Percentiles rank a stretch among this genome's conserved stretches.
Evolutionary conservation across 1,139 yeast genomes (phyloP).

Genomic region (Magnusiomyces sp.): DNA sequence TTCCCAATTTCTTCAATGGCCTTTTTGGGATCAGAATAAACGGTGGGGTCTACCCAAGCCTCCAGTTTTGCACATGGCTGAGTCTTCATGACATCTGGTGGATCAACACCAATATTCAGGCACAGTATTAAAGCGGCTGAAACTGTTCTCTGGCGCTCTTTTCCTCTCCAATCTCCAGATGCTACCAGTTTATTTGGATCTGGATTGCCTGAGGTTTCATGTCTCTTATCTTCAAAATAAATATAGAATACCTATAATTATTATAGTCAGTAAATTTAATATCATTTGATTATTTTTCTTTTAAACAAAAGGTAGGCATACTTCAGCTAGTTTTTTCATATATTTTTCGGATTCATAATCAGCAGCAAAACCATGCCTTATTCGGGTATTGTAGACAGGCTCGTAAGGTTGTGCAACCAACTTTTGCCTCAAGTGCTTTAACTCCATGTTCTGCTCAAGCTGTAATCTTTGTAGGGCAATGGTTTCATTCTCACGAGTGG

Average conservation of each 20-base stretch:
- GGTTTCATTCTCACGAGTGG: too few species aligned
- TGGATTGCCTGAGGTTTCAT: constrained; percentile 84
- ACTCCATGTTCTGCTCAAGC: too few species aligned
- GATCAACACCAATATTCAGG: constrained; percentile 89
- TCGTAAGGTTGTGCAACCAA: background rate
- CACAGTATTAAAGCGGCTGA: constrained; percentile 89
- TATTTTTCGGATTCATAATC: constrained; percentile 56
- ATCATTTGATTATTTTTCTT: background rate
- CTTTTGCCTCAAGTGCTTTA: too few species aligned
- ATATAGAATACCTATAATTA: constrained; percentile 52
- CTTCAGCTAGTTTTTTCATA: constrained; percentile 52
- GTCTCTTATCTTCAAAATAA: constrained; percentile 83
- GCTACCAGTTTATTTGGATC: constrained; percentile 43
- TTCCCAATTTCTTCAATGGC: constrained; percentile 91
- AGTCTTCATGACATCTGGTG: constrained; percentile 91
- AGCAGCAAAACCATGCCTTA: constrained; percentile 73
- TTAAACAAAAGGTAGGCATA: constrained; percentile 13
- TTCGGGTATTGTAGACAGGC: constrained; percentile 22
- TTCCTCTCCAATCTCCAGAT: constrained; percentile 85
- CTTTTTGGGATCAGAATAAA: constrained; percentile 78
- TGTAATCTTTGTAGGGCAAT: too few species aligned
- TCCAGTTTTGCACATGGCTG: constrained; percentile 90
- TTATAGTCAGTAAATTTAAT: constrained; percentile 2
- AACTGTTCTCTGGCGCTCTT: constrained; percentile 89
- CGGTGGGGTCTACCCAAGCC: constrained; percentile 87